These are phyloP conservation scores for Mycena albidolilacea DNA, from an alignment of 768 basidiomycete genomes.

Conservation along the genomic window DNA sequence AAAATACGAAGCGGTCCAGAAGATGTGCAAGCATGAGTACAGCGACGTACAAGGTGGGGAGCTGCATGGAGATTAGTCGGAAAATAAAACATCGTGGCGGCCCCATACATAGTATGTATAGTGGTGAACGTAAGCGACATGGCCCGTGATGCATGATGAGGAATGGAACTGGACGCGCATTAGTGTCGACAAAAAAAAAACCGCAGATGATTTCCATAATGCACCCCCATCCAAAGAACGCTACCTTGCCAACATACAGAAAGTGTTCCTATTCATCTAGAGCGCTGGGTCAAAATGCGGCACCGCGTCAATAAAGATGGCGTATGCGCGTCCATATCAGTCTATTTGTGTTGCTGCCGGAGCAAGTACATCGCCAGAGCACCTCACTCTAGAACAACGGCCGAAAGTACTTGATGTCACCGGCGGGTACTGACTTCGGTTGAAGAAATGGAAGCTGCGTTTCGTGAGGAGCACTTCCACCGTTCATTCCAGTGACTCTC, in stretches of 20 bases:
- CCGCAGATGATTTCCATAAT: slow-evolving; percentile 76
- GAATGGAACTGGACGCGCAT: slow-evolving; percentile 79
- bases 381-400: slow-evolving; percentile 90
- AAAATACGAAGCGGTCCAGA: slow-evolving; percentile 94
- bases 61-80: no score
- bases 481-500: slow-evolving; percentile 98
- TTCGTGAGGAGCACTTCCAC: slow-evolving; percentile 66
- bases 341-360: slow-evolving; percentile 90
- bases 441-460: slow-evolving; percentile 8
- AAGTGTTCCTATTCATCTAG: slow-evolving; percentile 95
- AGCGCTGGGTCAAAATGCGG: slow-evolving; percentile 16
- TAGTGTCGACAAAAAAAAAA: background rate
- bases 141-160: slow-evolving; percentile 87
- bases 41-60: slow-evolving; percentile 65
- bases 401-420: slow-evolving; percentile 85
- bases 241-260: slow-evolving; percentile 92
- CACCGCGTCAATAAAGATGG: slow-evolving; percentile 36
- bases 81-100: slow-evolving; percentile 1
- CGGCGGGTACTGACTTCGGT: slow-evolving; percentile 78
- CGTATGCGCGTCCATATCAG: slow-evolving; percentile 90
- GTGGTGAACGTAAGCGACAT: slow-evolving; percentile 96
- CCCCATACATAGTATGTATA: slow-evolving; percentile 71
- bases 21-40: slow-evolving; percentile 93
- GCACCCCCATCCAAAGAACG: slow-evolving; percentile 94
- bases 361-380: slow-evolving; percentile 80